Evolutionary conservation across 805 yeast species (phyloP).

Genomic region (Starmerella bacillaris): DNA sequence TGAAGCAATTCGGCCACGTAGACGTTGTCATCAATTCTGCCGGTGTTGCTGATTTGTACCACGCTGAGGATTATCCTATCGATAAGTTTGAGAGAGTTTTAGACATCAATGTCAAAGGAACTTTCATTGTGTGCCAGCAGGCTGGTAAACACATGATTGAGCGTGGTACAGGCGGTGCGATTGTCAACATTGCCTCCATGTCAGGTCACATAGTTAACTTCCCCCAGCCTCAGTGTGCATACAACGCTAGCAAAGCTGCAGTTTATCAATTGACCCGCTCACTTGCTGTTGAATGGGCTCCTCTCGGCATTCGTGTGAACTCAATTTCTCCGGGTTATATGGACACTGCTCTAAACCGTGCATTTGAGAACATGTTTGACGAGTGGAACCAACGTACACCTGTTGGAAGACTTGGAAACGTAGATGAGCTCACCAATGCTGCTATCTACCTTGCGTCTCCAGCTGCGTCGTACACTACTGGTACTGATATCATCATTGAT

Average conservation of each 20-base stretch:
- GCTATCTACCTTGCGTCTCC: conserved; percentile 41
- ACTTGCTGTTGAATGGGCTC: conserved; percentile 62
- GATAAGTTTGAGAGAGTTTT: conserved; percentile 44
- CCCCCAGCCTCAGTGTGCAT: conserved; percentile 55
- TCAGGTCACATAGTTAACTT: conserved; percentile 53
- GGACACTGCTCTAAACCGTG: conserved; percentile 49
- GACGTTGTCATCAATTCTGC: conserved; percentile 46
- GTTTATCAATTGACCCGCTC: conserved; percentile 49
- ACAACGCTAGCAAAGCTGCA: conserved; percentile 58
- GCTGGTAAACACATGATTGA: conserved; percentile 49
- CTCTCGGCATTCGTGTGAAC: conserved; percentile 46
- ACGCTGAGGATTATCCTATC: conserved; percentile 51
- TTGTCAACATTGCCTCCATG: conserved; percentile 53
- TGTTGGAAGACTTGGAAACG: conserved; percentile 51
- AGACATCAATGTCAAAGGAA: conserved; percentile 49
- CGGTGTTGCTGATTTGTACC: conserved; percentile 50
- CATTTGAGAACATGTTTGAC: conserved; percentile 32
- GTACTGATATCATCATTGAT: conserved; percentile 48
- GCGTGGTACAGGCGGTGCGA: conserved; percentile 37
- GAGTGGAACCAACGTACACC: conserved; percentile 53
- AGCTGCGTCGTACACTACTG: conserved; percentile 46
- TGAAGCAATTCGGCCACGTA: conserved; percentile 35
- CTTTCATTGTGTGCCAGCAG: conserved; percentile 47
- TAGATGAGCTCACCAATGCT: conserved; percentile 50
- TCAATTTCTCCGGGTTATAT: conserved; percentile 54